phyloP scores from a whole-genome alignment of 2,329 filamentous ascomycete genomes.

The Parascedosporium putredinis region DNA sequence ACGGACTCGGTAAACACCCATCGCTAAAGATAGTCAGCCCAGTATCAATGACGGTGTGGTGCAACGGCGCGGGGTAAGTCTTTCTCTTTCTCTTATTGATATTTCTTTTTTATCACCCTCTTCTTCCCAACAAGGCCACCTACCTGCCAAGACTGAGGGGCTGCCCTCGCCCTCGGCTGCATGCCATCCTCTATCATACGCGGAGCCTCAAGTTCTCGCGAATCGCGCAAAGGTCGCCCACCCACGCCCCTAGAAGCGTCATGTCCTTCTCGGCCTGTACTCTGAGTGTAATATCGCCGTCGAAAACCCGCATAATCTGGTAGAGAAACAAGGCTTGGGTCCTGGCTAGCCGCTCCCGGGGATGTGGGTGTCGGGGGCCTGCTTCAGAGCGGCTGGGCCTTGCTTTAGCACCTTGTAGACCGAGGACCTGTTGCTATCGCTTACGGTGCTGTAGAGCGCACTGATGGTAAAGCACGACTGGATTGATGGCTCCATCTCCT shows the following conservation, averaged over 20 bases:
- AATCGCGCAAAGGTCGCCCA: not conserved
- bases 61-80: too few species aligned
- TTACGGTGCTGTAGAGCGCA: not conserved
- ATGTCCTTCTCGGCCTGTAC: slow-evolving; percentile 26
- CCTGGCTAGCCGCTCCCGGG: slow-evolving; percentile 25
- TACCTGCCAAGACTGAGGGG: too few species aligned
- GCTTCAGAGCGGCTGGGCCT: not conserved
- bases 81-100: too few species aligned
- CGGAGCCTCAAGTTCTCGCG: not conserved
- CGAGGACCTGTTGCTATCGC: not conserved
- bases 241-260: slow-evolving; percentile 22
- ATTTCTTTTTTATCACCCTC: too few species aligned
- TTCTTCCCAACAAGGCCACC: too few species aligned
- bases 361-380: not conserved
- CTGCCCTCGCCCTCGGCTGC: not conserved
- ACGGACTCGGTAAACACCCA: slow-evolving; percentile 7
- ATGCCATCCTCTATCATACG: not conserved
- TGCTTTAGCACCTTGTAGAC: not conserved
- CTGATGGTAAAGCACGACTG: not conserved
- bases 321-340: slow-evolving; percentile 39
- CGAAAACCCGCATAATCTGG: slow-evolving; percentile 38
- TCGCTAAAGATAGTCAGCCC: too few species aligned
- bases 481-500: not conserved
- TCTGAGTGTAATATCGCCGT: slow-evolving; percentile 34
- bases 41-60: too few species aligned